These are phyloP conservation scores for Yamadazyma siamensis DNA, from an alignment of 1,139 yeast species.

Conservation along the genomic window DNA sequence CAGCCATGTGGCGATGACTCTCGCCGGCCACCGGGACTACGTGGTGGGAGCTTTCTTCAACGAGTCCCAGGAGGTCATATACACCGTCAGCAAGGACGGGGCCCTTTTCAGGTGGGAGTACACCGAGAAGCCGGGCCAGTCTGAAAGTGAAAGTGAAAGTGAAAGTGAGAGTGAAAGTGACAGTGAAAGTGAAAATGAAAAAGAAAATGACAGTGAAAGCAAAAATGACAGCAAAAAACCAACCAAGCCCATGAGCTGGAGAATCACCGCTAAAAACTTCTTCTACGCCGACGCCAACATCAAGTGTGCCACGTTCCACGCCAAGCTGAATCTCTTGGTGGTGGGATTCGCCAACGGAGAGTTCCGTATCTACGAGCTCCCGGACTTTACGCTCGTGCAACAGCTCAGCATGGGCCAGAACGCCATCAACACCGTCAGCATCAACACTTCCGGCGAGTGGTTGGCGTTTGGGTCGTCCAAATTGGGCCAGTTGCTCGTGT, in stretches of 20 bases:
- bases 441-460: conserved; percentile 93
- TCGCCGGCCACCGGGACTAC: conserved; percentile 90
- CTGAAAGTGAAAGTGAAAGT: conserved; percentile 29
- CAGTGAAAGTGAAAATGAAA: conserved; percentile 24
- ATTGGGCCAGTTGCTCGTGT: conserved; percentile 89
- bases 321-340: conserved; percentile 64
- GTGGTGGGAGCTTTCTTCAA: conserved; percentile 87
- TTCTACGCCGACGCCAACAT: conserved; percentile 72
- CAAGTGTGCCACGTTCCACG: conserved; percentile 80
- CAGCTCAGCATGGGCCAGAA: conserved; percentile 91
- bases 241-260: conserved; percentile 57
- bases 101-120: conserved; percentile 93
- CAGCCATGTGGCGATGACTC: conserved; percentile 75
- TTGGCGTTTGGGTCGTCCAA: conserved; percentile 89
- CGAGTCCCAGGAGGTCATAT: conserved; percentile 79
- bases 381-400: conserved; percentile 71
- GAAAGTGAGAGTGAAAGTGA: conserved; percentile 33
- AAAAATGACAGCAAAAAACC: conserved; percentile 16
- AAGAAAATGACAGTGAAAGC: conserved; percentile 32
- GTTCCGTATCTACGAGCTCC: conserved; percentile 85
- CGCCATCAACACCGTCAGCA: conserved; percentile 75
- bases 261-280: conserved; percentile 75
- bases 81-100: conserved; percentile 92
- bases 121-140: conserved; percentile 45
- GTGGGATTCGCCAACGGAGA: conserved; percentile 94